Evolutionary conservation across 768 basidiomycete genomes (phyloP), one percentile per base, ranked within the genome.

Genomic region (Daedaleopsis sinensis): DNA sequence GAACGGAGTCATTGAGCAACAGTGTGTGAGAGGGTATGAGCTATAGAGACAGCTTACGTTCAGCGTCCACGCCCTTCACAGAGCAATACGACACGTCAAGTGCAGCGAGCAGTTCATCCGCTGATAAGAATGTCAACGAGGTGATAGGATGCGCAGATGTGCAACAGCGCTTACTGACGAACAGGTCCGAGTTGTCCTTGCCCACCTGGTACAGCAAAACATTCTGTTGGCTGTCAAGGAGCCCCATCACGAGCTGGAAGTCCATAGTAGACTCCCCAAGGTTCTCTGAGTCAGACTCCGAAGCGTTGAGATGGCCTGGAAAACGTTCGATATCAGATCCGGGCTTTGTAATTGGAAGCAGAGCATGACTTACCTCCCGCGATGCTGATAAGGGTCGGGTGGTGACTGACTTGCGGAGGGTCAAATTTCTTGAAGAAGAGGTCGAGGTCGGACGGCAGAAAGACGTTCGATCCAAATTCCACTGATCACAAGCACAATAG

Each of bases 31-130:
- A 38, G 15, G 8, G 15, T 8, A 15, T 15, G 15, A 38, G 37
- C 8, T 38, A 38, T 15, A 38, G 27, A 71, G 21, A 8, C 4
- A 21, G 80, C 82, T 47, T 80, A 83, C 47, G 74, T 63, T 11
- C 65, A 69, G 79, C 73, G 24, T 79, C 78, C 1, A 79, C 81
- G 8, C 81, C 81, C 51, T 79, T 74, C 52, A 74, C 80, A 0
- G 72, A 74, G 55, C 81, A 82, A 61, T 72, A 82, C 3, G 72
- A 67, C 15, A 66, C 73, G 52, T 81, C 80, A 4, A 81, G 47
- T 1, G 80, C 81, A 58, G 80, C 80, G 15, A 82, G 74, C 60
- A 78, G 75, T 52, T 79, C 80, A 67, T 78, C 72, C 67, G 78
- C 78, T 6, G 75, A 7, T 74, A 32, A 7, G 27, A 52, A n/a